Percentiles rank a stretch among this genome's conserved stretches.
Conservation (phyloP, 2,329 filamentous ascomycete species). For the Penicillium glabrum region DNA sequence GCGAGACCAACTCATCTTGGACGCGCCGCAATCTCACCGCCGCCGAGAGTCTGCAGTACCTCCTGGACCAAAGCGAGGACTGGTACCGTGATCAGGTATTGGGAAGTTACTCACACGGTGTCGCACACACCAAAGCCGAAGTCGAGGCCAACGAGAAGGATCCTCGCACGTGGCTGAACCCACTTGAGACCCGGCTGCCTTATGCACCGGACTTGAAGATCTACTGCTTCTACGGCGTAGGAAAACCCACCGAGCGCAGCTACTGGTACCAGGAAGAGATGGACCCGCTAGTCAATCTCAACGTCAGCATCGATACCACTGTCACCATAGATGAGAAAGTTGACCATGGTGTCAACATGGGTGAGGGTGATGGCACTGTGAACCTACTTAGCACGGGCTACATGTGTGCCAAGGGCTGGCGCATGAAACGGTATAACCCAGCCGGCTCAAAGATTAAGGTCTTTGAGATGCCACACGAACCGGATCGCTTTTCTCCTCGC, state of each 20-base stretch:
- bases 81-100: conserved; percentile 80
- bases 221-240: conserved; percentile 94
- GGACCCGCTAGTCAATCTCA: conserved; percentile 59
- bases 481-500: conserved; percentile 84
- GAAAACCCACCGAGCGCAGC: conserved; percentile 86
- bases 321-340: conserved; percentile 47
- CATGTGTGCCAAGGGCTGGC: conserved; percentile 96
- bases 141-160: conserved; percentile 80
- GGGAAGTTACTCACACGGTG: conserved; percentile 79
- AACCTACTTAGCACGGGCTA: conserved; percentile 90
- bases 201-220: conserved; percentile 88
- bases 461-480: conserved; percentile 95
- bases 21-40: conserved; percentile 75
- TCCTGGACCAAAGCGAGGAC: conserved; percentile 73
- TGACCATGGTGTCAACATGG: conserved; percentile 91
- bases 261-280: conserved; percentile 84
- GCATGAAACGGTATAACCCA: conserved; percentile 90
- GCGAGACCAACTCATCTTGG: conserved; percentile 61
- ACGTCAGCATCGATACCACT: conserved; percentile 55
- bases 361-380: conserved; percentile 94
- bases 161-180: conserved; percentile 88
- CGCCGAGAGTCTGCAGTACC: conserved; percentile 71
- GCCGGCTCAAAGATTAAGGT: conserved; percentile 77
- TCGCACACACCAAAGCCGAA: conserved; percentile 75
- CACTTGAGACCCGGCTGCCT: conserved; percentile 85